These are phyloP conservation scores for Allium fistulosum DNA, from an alignment of 106 monocot species.

Conservation along the genomic window DNA sequence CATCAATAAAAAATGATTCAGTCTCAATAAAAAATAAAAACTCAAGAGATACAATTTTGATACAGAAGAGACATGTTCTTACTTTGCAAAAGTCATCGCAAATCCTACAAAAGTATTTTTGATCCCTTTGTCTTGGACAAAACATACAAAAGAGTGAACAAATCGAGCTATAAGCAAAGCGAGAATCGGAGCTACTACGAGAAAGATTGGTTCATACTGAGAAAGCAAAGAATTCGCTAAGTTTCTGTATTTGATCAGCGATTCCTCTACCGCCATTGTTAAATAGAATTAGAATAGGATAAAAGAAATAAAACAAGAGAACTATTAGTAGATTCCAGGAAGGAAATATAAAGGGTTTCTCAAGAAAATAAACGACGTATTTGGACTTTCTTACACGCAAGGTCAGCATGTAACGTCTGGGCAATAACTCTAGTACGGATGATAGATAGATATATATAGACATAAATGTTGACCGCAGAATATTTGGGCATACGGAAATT, in stretches of 20 bases:
- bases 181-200: conserved; percentile 49
- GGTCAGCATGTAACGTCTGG: no score
- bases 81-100: conserved; percentile 53
- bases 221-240: conserved; percentile 63
- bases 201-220: conserved; percentile 66
- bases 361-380: no score
- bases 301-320: no score
- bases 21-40: conserved; percentile 5
- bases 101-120: conserved; percentile 33
- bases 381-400: no score
- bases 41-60: no score
- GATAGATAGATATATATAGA: no score
- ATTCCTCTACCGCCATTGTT: conserved; percentile 16
- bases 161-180: conserved; percentile 50
- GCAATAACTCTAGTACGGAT: no score
- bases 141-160: conserved; percentile 30
- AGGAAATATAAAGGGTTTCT: no score
- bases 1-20: conserved; percentile 3
- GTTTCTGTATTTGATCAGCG: conserved; percentile 20
- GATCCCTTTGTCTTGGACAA: conserved; percentile 51
- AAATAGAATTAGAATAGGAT: background rate
- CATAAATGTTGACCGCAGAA: no score
- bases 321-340: no score
- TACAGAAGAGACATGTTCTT: background rate
- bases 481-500: no score